Base-by-base conservation (phyloP, 2,329 filamentous ascomycete species). In the Myriosclerotinia curreyana region DNA sequence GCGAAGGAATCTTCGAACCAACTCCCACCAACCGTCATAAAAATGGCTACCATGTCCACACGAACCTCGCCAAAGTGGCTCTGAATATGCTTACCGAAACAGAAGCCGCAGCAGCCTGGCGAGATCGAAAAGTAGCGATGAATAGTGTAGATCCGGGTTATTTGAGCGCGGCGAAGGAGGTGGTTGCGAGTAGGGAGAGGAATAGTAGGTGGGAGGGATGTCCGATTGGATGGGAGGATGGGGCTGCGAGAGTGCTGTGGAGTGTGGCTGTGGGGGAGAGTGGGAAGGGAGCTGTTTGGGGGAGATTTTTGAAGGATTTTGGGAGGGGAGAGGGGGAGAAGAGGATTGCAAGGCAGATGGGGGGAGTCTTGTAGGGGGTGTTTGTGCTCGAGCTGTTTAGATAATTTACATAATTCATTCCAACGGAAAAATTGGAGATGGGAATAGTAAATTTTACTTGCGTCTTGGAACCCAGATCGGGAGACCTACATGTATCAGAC, bases 141-240 rank as follows among this genome's bases (percentile, higher is more conserved):
- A 69, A 69, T 58, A 58, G 51, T 44, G 65, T 69, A 0, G 67
- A 69, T 65, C 67, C 67, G 7, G 67, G 67, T 2, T 69, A 68
- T 56, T 60, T 69, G 54, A 69, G 67, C 22, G 66, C 65, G 1
- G 63, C 66, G 0, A 66, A 64, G 6, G 67, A 69, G 34, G 65
- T 69, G 22, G 52, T 34, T 46, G 54, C 22, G 38, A 58, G 22
- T 11, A 58, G 28, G 20, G 5, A 58, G 28, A 46, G 28, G 14
- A 58, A 46, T 46, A 40, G 40, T 58, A 28, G 4, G 14, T 58
- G 54, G 54, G 38, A 49, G 14, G 54, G 59, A 38, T 68, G 67
- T 63, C 67, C 67, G 4, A 69, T 69, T 63, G 66, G 67, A 7
- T 69, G 65, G 66, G 67, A 68, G n/a, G 67, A 69, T 65, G 66